Evolutionary conservation across 2,329 filamentous ascomycete genomes (phyloP), one percentile per base, ranked within the genome.

Genomic region (Colletotrichum lupini): DNA sequence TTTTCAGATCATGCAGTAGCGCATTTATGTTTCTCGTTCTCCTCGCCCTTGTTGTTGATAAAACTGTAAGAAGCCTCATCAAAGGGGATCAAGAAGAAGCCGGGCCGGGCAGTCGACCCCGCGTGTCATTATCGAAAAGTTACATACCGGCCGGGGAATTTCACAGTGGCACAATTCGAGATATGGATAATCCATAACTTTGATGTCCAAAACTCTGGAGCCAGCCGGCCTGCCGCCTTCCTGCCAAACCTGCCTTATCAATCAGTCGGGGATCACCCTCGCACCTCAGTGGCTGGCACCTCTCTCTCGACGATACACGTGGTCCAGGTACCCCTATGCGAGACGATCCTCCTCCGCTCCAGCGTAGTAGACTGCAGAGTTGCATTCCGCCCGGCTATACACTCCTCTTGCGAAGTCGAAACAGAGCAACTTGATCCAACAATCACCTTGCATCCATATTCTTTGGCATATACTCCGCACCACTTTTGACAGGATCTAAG

Each of bases 381-480:
- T 22, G 26, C 42, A 22, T 16, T 59, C 52, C 49, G 52, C 58
- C 69, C 58, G 69, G 65, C 57, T 59, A 46, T 24, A 63, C 57
- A 24, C 52, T 58, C 37, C 52, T 26, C 30, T 60, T 59, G 26
- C 55, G 35, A 56, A 53, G 14, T 22, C 42, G 42, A 49, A 42
- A 42, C 37, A 6, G 37, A 42, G 37, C 37, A 42, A 16, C 37
- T 42, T 19, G 32, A 2, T 35, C 32, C 32, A 35, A 12, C 11
- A 35, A 12, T 35, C 32, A 12, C 32, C 37, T 19, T 42, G 9
- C 37, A 3, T 19, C 16, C 65, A 68, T 68, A 42, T 52, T 24
- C 16, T 5, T 16, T 69, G 12, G 12, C 46, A n/a, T n/a, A 24
- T 14, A 22, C 52, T 62, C 24, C 1, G 37, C 8, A 16, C 42